Conservation (phyloP, 805 yeast genomes). For the Cyberlindnera suaveolens region DNA sequence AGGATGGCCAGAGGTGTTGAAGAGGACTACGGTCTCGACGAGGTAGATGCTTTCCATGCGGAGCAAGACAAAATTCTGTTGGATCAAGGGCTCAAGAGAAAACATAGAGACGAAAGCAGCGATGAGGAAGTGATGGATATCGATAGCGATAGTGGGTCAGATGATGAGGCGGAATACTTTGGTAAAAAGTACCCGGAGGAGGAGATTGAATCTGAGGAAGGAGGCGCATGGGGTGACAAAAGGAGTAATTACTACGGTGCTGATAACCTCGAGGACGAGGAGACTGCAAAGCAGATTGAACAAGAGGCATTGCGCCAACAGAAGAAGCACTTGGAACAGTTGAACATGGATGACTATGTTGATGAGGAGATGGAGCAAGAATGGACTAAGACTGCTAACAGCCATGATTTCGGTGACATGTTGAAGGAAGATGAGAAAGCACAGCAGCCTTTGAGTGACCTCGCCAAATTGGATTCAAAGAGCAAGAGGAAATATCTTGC, state of each 20-base stretch:
- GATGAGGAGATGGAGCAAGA: conserved; percentile 77
- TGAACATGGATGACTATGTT: conserved; percentile 67
- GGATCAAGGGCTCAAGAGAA: conserved; percentile 37
- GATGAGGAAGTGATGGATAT: conserved; percentile 46
- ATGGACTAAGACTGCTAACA: conserved; percentile 60
- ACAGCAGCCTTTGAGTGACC: conserved; percentile 34
- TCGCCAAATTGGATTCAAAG: conserved; percentile 42
- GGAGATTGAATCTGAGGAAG: conserved; percentile 30
- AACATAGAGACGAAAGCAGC: conserved; percentile 38
- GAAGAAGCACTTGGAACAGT: conserved; percentile 68
- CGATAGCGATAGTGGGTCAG: conserved; percentile 29
- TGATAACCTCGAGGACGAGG: conserved; percentile 53
- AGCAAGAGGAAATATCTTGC: conserved; percentile 50
- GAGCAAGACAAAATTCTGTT: conserved; percentile 51
- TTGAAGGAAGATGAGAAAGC: conserved; percentile 25
- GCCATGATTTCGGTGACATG: conserved; percentile 35
- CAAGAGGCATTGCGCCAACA: conserved; percentile 86
- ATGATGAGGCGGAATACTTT: conserved; percentile 22
- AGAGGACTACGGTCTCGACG: conserved; percentile 47
- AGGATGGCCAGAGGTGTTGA: not conserved
- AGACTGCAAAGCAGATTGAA: conserved; percentile 70
- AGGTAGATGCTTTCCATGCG: conserved; percentile 62
- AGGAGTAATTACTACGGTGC: conserved; percentile 47
- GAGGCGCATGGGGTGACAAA: conserved; percentile 42
- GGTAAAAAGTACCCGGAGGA: conserved; percentile 28